A percentile compares a stretch with the other conserved stretches of the same genome.
Conservation (phyloP, 371 early-diverging fungal species). For the Circinella umbellata region DNA sequence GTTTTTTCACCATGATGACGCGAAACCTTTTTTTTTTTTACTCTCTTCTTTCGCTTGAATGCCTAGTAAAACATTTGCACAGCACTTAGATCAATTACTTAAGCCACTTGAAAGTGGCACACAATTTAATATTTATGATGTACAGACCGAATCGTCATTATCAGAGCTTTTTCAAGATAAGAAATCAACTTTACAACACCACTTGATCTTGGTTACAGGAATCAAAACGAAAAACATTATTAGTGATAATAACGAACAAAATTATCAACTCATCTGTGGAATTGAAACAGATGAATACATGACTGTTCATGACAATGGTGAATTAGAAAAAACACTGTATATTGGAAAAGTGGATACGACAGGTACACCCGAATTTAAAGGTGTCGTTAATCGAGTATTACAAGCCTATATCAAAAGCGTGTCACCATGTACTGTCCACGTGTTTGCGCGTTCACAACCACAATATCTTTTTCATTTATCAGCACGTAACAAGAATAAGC, state of each 20-base stretch:
- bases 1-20: too few species aligned
- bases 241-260: background rate
- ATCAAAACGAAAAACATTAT: slow-evolving; percentile 8
- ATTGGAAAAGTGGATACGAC: slow-evolving; percentile 72
- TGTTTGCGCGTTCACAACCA: slow-evolving; percentile 88
- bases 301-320: background rate
- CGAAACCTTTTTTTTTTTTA: too few species aligned
- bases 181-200: background rate
- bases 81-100: background rate
- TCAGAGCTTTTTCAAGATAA: background rate
- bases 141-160: background rate
- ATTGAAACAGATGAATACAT: background rate
- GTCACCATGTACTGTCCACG: slow-evolving; percentile 47
- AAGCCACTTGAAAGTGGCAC: slow-evolving; percentile 1
- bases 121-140: background rate
- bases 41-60: too few species aligned
- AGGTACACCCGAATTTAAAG: slow-evolving; percentile 29
- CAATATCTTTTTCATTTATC: slow-evolving; percentile 85
- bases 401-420: slow-evolving; percentile 52
- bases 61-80: background rate
- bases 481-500: slow-evolving; percentile 63
- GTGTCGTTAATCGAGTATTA: slow-evolving; percentile 38
- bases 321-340: slow-evolving; percentile 35
- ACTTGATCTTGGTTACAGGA: slow-evolving; percentile 3
- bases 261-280: background rate